Base-by-base conservation (phyloP, 2,329 filamentous ascomycete species). In the Fusarium foetens region DNA sequence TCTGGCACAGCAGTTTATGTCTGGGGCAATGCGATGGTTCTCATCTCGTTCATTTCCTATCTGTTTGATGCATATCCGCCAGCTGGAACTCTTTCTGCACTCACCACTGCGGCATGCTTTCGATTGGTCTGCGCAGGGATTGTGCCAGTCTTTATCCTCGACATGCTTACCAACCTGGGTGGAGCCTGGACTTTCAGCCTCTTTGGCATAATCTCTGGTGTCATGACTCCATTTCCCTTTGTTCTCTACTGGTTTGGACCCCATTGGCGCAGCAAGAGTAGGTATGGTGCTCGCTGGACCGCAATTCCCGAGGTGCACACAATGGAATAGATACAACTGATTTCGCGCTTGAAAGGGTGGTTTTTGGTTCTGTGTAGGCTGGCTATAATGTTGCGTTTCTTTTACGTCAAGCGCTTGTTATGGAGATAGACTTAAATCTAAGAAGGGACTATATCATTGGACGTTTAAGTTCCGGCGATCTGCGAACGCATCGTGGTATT, bases 41-140 rank as follows among this genome's bases (percentile, higher is more conserved):
- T 63, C 5, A 63, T 63, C 8, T 63, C 55, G 3, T 61, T 61
- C 31, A 51, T 63, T 0, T 61, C 60, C 4, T 63, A 63, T 17
- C 29, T 63, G 4, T 63, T 63, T 14, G 60, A 63, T 3, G 55
- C 60, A 12, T 61, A 61, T 1, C 60, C 60, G 0, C 55, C 60
- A 6, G 55, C 36, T 2, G 55, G 21, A 35, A 63, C 60, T 23
- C 11, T 63, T 0, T 61, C 55, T 21, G 60, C 29, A 11, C 60
- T 61, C 8, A 63, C 55, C 19, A 31, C 55, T 4, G 60, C 60
- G 4, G 60, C 60, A 4, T 63, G 55, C 4, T 63, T 63, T 19
- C 55, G 55, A 36, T 13, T 63, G 10, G 55, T 29, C 12, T 63
- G 55, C 7, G 60, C 42, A 6, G 60, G 60, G 10, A 35, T 61